phyloP scores from a whole-genome alignment of 306 rosid genomes.

The Cicer bijugum region DNA sequence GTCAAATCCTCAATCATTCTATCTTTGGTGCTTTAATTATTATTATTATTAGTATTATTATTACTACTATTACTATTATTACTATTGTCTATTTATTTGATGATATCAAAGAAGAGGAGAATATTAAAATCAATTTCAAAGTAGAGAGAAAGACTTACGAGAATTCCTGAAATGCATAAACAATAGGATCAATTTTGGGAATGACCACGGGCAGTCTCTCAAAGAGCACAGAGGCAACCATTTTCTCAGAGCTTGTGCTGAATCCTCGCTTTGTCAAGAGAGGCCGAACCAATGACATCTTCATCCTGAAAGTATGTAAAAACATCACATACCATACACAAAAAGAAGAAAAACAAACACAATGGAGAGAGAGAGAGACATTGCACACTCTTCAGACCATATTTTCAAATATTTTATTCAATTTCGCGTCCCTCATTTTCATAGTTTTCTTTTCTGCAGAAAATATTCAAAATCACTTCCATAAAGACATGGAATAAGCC shows the following conservation, averaged over 20 bases:
- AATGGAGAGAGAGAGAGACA: too few species aligned
- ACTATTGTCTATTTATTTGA: too few species aligned
- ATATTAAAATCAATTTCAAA: neutral
- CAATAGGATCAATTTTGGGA: slow-evolving; percentile 86
- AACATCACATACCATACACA: too few species aligned
- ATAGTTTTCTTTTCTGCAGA: too few species aligned
- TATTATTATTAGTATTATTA: too few species aligned
- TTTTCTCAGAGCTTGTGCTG: slow-evolving; percentile 64
- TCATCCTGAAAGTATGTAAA: slow-evolving; percentile 53
- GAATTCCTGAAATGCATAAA: slow-evolving; percentile 91
- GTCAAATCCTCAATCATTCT: neutral
- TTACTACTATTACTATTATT: too few species aligned
- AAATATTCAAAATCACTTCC: too few species aligned
- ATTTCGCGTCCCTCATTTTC: too few species aligned
- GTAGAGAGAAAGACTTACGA: slow-evolving; percentile 52
- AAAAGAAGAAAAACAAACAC: too few species aligned
- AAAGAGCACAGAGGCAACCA: slow-evolving; percentile 86
- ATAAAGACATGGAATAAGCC: too few species aligned
- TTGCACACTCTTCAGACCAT: too few species aligned
- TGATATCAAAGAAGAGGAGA: neutral
- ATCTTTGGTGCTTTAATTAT: neutral
- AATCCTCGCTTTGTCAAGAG: slow-evolving; percentile 58
- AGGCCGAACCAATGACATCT: slow-evolving; percentile 59
- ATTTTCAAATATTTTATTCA: too few species aligned
- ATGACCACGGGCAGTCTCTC: slow-evolving; percentile 92